phyloP scores from a whole-genome alignment of 345 rosid species.

The Camelina sativa region DNA sequence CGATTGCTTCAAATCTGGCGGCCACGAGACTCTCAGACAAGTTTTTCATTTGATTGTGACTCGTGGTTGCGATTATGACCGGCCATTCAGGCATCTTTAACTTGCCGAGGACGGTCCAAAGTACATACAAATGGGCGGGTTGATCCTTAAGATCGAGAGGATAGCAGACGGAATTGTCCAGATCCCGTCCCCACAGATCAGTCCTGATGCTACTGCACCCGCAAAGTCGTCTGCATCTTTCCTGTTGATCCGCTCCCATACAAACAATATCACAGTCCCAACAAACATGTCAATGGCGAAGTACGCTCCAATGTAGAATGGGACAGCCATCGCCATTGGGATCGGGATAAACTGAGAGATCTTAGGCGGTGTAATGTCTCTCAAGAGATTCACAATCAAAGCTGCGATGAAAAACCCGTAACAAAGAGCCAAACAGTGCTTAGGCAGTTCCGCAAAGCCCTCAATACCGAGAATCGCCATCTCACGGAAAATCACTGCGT shows the following conservation, averaged over 20 bases:
- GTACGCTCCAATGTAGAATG: conserved; percentile 89
- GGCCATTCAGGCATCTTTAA: conserved; percentile 39
- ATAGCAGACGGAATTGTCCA: conserved; percentile 93
- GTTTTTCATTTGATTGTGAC: neutral
- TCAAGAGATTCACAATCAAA: conserved; percentile 62
- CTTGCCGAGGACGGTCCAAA: conserved; percentile 65
- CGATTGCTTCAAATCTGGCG: conserved; percentile 7
- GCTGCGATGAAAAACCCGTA: conserved; percentile 73
- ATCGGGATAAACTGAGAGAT: conserved; percentile 81
- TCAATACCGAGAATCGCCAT: conserved; percentile 85
- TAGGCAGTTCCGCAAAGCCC: conserved; percentile 83
- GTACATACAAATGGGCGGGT: conserved; percentile 95
- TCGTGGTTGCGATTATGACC: neutral
- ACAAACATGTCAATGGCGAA: conserved; percentile 92
- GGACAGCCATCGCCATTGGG: conserved; percentile 94
- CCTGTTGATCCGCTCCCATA: conserved; percentile 72
- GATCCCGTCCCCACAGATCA: conserved; percentile 89
- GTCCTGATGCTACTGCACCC: conserved; percentile 89
- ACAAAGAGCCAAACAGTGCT: conserved; percentile 77
- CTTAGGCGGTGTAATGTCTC: conserved; percentile 68
- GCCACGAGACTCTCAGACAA: neutral
- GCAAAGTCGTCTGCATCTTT: conserved; percentile 78
- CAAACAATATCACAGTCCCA: conserved; percentile 70
- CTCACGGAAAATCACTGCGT: conserved; percentile 84
- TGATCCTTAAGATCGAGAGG: conserved; percentile 82